Percentiles rank a stretch among this genome's conserved stretches.
These are phyloP conservation scores for Crithidia expoeki DNA, from an alignment of 208 protist genomes.

Conservation along the genomic window DNA sequence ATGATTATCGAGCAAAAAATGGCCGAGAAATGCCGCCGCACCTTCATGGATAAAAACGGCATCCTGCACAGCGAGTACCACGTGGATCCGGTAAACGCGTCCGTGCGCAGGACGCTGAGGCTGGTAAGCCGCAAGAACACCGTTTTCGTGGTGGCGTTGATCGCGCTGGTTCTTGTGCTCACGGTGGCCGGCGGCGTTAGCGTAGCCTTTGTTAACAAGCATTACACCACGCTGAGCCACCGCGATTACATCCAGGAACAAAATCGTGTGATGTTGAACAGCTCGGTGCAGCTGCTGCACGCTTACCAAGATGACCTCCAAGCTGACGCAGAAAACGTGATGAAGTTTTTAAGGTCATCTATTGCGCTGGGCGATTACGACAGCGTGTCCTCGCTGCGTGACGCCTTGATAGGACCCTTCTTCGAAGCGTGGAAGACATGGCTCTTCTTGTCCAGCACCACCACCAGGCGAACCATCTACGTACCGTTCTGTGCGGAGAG, in stretches of 20 bases:
- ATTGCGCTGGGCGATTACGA: background rate
- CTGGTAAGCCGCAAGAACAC: slow-evolving; percentile 39
- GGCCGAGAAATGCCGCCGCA: background rate
- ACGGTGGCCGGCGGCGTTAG: slow-evolving; percentile 42
- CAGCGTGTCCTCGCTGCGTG: slow-evolving; percentile 21
- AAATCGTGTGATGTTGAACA: slow-evolving; percentile 54
- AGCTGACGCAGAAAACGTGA: slow-evolving; percentile 14
- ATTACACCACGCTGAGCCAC: slow-evolving; percentile 39
- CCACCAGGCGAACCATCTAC: slow-evolving; percentile 34
- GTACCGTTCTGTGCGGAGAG: slow-evolving; percentile 41
- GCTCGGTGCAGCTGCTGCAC: slow-evolving; percentile 36
- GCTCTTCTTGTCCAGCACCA: slow-evolving; percentile 21
- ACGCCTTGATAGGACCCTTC: slow-evolving; percentile 37
- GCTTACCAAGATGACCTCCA: slow-evolving; percentile 31
- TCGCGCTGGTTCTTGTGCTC: slow-evolving; percentile 46
- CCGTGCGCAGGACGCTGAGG: slow-evolving; percentile 17
- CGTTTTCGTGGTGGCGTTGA: slow-evolving; percentile 20
- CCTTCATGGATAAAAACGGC: slow-evolving; percentile 10
- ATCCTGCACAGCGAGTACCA: slow-evolving; percentile 20
- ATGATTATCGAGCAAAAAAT: slow-evolving; percentile 5
- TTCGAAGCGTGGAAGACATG: slow-evolving; percentile 35
- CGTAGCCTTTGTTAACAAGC: slow-evolving; percentile 43
- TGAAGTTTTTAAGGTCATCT: slow-evolving; percentile 28
- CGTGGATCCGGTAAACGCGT: slow-evolving; percentile 1
- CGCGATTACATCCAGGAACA: slow-evolving; percentile 25